Evolutionary conservation across 2,329 filamentous ascomycete species (phyloP).

Genomic region (Neofusicoccum ribis): DNA sequence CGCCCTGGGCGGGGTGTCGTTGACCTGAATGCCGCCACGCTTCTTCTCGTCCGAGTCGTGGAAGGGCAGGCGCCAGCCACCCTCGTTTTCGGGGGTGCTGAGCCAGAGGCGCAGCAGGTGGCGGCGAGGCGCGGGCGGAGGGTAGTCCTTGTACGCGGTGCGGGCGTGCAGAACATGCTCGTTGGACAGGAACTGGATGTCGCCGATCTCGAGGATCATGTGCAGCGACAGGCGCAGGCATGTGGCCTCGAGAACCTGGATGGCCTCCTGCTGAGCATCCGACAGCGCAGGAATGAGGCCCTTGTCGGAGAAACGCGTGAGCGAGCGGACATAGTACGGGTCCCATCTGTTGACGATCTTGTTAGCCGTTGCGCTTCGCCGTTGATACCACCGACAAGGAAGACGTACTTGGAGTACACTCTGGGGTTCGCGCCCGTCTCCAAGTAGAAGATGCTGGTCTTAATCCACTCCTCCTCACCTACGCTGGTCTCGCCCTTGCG

Average conservation of each 20-base stretch:
- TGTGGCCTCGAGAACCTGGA: slow-evolving; percentile 71
- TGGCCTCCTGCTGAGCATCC: slow-evolving; percentile 66
- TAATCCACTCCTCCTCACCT: slow-evolving; percentile 74
- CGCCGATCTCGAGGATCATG: slow-evolving; percentile 83
- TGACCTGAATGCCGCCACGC: slow-evolving; percentile 83
- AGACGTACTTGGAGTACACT: slow-evolving; percentile 68
- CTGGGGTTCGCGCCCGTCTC: slow-evolving; percentile 61
- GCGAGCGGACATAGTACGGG: slow-evolving; percentile 79
- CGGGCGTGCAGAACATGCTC: slow-evolving; percentile 77
- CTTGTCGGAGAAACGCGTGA: slow-evolving; percentile 70
- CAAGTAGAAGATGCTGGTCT: slow-evolving; percentile 72
- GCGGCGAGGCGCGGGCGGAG: slow-evolving; percentile 67
- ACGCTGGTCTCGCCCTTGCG: slow-evolving; percentile 79
- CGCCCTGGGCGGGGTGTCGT: slow-evolving; percentile 73
- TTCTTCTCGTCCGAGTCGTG: slow-evolving; percentile 81
- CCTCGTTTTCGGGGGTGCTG: slow-evolving; percentile 76
- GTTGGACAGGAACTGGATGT: slow-evolving; percentile 85
- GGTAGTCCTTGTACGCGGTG: slow-evolving; percentile 74
- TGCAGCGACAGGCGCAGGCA: slow-evolving; percentile 73
- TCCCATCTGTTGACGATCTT: slow-evolving; percentile 59
- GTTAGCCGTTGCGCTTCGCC: slow-evolving; percentile 18
- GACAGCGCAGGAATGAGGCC: slow-evolving; percentile 74
- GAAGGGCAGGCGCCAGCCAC: slow-evolving; percentile 83
- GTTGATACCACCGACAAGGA: not conserved
- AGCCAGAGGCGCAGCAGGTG: slow-evolving; percentile 86